Evolutionary conservation across 129 eudicot species (phyloP).

Genomic region (Ambrosia trifida): DNA sequence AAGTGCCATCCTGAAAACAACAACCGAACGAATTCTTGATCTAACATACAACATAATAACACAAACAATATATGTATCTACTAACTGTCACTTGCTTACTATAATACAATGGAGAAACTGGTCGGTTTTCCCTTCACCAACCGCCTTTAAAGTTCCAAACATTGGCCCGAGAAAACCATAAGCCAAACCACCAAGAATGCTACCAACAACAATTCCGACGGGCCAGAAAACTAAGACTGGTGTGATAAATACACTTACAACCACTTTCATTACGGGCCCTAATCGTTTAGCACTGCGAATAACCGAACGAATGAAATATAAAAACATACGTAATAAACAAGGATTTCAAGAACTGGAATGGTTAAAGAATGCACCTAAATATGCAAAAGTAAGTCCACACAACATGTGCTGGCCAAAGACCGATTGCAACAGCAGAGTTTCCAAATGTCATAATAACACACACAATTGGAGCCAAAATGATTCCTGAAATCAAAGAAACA

Average conservation of each 20-base stretch:
- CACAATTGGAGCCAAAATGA: constrained; percentile 64
- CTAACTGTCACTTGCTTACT: constrained; percentile 36
- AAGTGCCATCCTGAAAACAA: constrained; percentile 73
- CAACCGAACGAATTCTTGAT: background rate
- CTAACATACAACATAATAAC: constrained; percentile 10
- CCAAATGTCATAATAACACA: constrained; percentile 63
- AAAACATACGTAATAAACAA: background rate
- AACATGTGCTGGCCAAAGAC: constrained; percentile 81
- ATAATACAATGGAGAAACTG: constrained; percentile 60
- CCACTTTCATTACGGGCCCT: constrained; percentile 79
- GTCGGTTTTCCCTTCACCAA: constrained; percentile 77
- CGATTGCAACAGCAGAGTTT: constrained; percentile 63
- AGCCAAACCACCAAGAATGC: constrained; percentile 78
- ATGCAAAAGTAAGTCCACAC: constrained; percentile 64
- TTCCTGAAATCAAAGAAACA: constrained; percentile 29
- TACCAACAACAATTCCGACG: constrained; percentile 44
- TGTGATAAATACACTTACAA: constrained; percentile 52
- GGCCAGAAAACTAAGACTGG: constrained; percentile 63
- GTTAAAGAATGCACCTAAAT: constrained; percentile 47
- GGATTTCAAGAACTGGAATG: background rate
- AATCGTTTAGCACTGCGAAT: constrained; percentile 72
- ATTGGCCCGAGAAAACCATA: constrained; percentile 89
- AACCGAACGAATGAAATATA: background rate
- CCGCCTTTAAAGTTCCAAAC: constrained; percentile 87
- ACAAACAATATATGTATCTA: background rate